phyloP scores from a whole-genome alignment of 371 early-diverging fungal genomes.

The Haplosporangium sp. region DNA sequence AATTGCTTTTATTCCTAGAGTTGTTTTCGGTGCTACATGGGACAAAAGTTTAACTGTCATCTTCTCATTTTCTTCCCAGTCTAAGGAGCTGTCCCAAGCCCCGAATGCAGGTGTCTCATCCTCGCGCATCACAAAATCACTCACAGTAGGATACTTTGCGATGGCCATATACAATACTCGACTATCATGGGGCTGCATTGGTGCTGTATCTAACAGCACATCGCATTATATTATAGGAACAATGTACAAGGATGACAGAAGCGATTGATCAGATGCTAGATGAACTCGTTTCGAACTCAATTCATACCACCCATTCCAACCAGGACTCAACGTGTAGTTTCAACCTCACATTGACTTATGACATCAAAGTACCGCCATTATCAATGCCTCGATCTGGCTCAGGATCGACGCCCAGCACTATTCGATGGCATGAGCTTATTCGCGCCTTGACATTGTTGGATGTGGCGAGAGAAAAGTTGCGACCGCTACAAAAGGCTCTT shows the following conservation, averaged over 20 bases:
- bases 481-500: constrained; percentile 37
- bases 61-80: constrained; percentile 13
- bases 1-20: not conserved
- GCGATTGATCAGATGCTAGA: constrained; percentile 52
- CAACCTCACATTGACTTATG: constrained; percentile 22
- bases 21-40: too few relatives aligned
- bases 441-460: constrained; percentile 33
- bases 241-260: constrained; percentile 44
- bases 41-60: too few relatives aligned
- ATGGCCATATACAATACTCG: not conserved
- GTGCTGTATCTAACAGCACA: not conserved
- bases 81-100: constrained; percentile 31
- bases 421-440: constrained; percentile 49
- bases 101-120: constrained; percentile 42
- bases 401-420: constrained; percentile 22
- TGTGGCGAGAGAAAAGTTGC: constrained; percentile 32
- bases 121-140: constrained; percentile 31
- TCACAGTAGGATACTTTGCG: constrained; percentile 28
- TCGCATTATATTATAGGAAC: constrained; percentile 16
- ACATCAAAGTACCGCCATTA: constrained; percentile 34
- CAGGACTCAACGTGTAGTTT: not conserved
- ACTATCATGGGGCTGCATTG: not conserved
- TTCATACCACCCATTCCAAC: constrained; percentile 6
- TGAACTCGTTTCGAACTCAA: constrained; percentile 31
- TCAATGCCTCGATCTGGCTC: constrained; percentile 23